Evolutionary conservation across 805 yeast genomes (phyloP), one percentile per base, ranked within the genome.

Genomic region (Saturnispora diversa): DNA sequence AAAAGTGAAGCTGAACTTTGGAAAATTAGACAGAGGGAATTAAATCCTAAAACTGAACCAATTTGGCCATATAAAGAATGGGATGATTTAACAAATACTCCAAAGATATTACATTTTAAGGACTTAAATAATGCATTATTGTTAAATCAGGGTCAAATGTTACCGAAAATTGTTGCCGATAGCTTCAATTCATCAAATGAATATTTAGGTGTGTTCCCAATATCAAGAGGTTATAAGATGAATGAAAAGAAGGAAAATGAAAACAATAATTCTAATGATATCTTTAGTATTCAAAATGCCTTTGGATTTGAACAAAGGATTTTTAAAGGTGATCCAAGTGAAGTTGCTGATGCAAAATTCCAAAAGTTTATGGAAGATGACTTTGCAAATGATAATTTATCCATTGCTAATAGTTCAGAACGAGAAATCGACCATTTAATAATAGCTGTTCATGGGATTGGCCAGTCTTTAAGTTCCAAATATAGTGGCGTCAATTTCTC

Each of bases 381-480:
- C 44, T 66, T 66, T 47, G 58, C 66, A 60, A 59, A 74, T 60
- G 54, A 77, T 59, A 44, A 72, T 44, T 53, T 63, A 47, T 51
- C 60, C 19, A 65, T 67, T 0, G 62, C 58, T 23, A 69, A 66
- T 49, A 47, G 54, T 13, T 58, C 60, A 11, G 56, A 61, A 9
- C 56, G 76, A 37, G 60, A 66, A n/a, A 63, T 72, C 19, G 68
- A 68, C 35, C 75, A 72, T 56, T 63, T 90, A 46, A 75, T 88
- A 2, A 65, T 90, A n/a, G 86, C 96, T 54, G 74, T 90, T 22
- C 98, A 90, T 63, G 98, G 98, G 0, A 84, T 90, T 45, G 98
- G 97, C 2, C 98, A 90, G 60, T 74, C 79, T 13, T 64, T 92
- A 38, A 94, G 95, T 2, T 68, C 77, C 34, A 75, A 75, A 52